phyloP scores from a whole-genome alignment of 2,329 filamentous ascomycete species.

The Apiospora pterosperma region DNA sequence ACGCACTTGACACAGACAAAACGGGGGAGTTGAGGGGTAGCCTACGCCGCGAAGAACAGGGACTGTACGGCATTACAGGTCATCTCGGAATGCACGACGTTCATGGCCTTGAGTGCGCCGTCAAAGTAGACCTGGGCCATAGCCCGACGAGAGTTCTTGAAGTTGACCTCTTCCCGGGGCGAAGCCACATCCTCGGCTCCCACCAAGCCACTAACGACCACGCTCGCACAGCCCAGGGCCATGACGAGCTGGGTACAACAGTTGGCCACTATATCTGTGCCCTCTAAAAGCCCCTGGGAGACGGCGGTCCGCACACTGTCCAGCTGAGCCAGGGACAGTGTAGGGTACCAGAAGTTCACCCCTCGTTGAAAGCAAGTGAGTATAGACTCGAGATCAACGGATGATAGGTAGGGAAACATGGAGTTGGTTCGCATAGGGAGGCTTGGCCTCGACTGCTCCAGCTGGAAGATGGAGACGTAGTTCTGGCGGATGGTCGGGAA shows the following conservation, averaged over 20 bases:
- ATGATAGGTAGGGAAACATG: constrained; percentile 39
- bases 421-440: constrained; percentile 30
- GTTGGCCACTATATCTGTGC: constrained; percentile 28
- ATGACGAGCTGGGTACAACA: constrained; percentile 45
- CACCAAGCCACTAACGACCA: constrained; percentile 31
- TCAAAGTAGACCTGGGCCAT: constrained; percentile 33
- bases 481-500: constrained; percentile 40
- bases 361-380: constrained; percentile 41
- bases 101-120: constrained; percentile 40
- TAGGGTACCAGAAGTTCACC: constrained; percentile 53
- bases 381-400: constrained; percentile 37
- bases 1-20: no score
- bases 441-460: constrained; percentile 40
- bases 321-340: constrained; percentile 39
- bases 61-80: constrained; percentile 45
- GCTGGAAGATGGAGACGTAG: constrained; percentile 42
- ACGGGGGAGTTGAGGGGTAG: neutral
- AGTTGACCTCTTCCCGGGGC: constrained; percentile 7
- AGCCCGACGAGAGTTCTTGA: constrained; percentile 2
- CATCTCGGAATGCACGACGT: constrained; percentile 43
- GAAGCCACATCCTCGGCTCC: constrained; percentile 4
- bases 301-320: constrained; percentile 29
- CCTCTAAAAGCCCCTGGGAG: constrained; percentile 30
- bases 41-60: constrained; percentile 47
- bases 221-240: constrained; percentile 44